Conservation (phyloP, 129 eudicot genomes). For the Logfia minima region DNA sequence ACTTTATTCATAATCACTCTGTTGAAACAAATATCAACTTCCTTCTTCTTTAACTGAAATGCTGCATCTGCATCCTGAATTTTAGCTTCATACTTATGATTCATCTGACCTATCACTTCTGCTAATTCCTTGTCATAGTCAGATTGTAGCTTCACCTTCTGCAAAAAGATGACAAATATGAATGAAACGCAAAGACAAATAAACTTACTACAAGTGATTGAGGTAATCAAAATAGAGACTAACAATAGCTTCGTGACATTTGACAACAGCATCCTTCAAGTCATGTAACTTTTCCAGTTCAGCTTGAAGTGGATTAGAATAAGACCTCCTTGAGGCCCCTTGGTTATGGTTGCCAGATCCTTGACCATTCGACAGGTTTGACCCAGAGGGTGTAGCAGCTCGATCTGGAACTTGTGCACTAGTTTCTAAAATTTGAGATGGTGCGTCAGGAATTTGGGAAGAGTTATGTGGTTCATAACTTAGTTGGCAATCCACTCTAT, state of each 20-base stretch:
- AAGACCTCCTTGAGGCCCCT: conserved; percentile 18
- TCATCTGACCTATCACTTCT: conserved; percentile 51
- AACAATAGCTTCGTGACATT: conserved; percentile 49
- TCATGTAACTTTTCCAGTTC: conserved; percentile 55
- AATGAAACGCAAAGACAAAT: conserved; percentile 11
- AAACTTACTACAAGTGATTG: conserved; percentile 5
- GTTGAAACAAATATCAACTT: conserved; percentile 47
- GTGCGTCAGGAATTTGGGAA: conserved; percentile 23
- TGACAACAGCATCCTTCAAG: conserved; percentile 35
- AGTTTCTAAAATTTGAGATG: conserved; percentile 19
- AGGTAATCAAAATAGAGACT: conserved; percentile 28
- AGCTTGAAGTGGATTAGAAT: conserved; percentile 58
- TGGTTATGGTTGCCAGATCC: conserved; percentile 30
- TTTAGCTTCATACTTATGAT: conserved; percentile 52
- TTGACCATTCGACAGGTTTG: conserved; percentile 21
- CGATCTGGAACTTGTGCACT: conserved; percentile 30
- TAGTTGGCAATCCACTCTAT: conserved; percentile 15
- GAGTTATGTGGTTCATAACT: conserved; percentile 5
- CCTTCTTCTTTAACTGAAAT: conserved; percentile 47
- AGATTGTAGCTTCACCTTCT: conserved; percentile 56
- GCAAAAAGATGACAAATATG: conserved; percentile 35
- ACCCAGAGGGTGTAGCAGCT: conserved; percentile 23
- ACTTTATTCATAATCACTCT: conserved; percentile 50
- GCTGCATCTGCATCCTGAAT: conserved; percentile 52
- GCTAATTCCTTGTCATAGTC: conserved; percentile 70